Conservation (phyloP, 805 yeast genomes). For the Saturnispora dispora region DNA sequence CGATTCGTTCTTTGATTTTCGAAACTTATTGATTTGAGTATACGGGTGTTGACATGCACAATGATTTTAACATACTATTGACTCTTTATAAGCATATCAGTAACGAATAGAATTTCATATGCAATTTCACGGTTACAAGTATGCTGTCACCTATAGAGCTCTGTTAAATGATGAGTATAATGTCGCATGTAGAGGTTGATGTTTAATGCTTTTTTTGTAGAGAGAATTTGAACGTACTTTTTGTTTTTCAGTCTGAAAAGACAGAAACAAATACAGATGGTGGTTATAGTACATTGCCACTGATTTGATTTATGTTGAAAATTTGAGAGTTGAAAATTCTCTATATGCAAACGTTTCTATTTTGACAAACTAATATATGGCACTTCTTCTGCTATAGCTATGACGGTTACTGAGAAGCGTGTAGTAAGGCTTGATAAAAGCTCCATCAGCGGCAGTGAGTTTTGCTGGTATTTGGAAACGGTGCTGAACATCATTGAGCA, state of each 20-base stretch:
- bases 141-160: no score
- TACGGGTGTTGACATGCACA: neutral
- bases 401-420: neutral
- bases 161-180: no score
- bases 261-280: no score
- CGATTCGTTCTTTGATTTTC: slow-evolving; percentile 51
- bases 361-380: neutral
- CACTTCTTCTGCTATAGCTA: neutral
- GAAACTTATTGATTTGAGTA: slow-evolving; percentile 41
- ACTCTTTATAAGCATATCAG: no score
- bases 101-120: neutral
- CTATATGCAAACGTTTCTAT: neutral
- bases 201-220: no score
- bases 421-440: neutral
- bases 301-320: no score
- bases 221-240: no score
- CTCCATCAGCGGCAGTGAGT: neutral
- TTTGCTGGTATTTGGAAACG: neutral
- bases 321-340: no score
- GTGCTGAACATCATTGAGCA: slow-evolving; percentile 19
- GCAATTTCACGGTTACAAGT: neutral
- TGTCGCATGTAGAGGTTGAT: no score
- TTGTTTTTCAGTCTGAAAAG: no score
- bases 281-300: no score
- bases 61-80: neutral